A percentile compares a stretch with the other conserved stretches of the same genome.
Evolutionary conservation across 495 filamentous ascomycete genomes (phyloP).

Genomic region (Lasiosphaeria ovina): DNA sequence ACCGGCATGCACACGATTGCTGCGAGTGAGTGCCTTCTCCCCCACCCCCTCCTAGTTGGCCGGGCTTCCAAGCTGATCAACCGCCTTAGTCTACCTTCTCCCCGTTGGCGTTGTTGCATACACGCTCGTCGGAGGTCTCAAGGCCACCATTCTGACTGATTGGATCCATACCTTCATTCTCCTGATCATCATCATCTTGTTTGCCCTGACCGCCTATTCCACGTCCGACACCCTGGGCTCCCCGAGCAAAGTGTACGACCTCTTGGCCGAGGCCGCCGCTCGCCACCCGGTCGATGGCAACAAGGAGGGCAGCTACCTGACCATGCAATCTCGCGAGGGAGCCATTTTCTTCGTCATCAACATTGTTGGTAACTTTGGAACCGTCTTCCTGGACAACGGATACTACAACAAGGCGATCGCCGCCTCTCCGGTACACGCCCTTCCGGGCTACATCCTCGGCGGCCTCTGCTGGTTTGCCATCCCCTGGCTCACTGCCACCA

Average conservation of each 20-base stretch:
- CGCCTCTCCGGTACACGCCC: slow-evolving; percentile 81
- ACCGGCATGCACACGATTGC: slow-evolving; percentile 85
- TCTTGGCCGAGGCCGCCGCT: slow-evolving; percentile 66
- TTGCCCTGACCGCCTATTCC: slow-evolving; percentile 82
- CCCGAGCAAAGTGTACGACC: slow-evolving; percentile 77
- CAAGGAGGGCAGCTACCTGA: slow-evolving; percentile 80
- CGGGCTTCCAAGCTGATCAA: background rate
- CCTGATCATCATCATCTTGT: slow-evolving; percentile 85
- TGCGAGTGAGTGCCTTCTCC: slow-evolving; percentile 48
- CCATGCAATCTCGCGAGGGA: slow-evolving; percentile 83
- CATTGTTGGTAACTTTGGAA: slow-evolving; percentile 72
- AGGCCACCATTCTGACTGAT: slow-evolving; percentile 51
- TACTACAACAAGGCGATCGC: slow-evolving; percentile 97
- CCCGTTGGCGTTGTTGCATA: slow-evolving; percentile 82
- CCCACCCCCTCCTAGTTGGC: background rate
- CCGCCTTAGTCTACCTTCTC: slow-evolving; percentile 64
- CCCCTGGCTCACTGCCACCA: slow-evolving; percentile 88
- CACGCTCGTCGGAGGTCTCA: slow-evolving; percentile 54
- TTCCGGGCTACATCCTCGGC: slow-evolving; percentile 90
- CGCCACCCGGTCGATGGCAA: slow-evolving; percentile 82
- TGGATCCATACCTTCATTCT: slow-evolving; percentile 83
- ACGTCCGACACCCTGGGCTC: slow-evolving; percentile 74
- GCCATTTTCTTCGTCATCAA: slow-evolving; percentile 98
- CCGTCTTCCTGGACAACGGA: slow-evolving; percentile 76
- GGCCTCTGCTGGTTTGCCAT: slow-evolving; percentile 95